phyloP scores from a whole-genome alignment of 2,329 filamentous ascomycete species.

The Penicillium sp. region DNA sequence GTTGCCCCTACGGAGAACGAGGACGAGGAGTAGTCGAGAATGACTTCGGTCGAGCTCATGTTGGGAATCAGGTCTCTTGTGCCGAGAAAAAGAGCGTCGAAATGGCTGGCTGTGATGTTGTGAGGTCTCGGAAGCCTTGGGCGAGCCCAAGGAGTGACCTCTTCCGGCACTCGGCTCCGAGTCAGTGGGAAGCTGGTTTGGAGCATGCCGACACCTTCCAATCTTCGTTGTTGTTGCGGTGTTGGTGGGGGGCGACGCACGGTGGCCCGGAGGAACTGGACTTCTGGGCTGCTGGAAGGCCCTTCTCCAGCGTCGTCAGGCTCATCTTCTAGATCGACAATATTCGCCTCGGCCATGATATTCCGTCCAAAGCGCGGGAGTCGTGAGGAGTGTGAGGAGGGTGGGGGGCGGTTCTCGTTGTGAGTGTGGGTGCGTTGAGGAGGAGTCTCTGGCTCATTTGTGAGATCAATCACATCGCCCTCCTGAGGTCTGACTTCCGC shows the following conservation, averaged over 20 bases:
- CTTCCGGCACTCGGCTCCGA: background rate
- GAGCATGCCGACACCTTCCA: conserved; percentile 11
- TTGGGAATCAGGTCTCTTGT: background rate
- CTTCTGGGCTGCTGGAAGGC: conserved; percentile 52
- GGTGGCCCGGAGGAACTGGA: conserved; percentile 55
- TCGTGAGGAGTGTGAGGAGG: conserved; percentile 29
- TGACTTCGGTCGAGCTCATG: background rate
- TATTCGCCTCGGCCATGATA: conserved; percentile 40
- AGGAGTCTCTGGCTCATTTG: conserved; percentile 51
- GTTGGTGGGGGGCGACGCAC: conserved; percentile 26
- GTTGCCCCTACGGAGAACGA: conserved; percentile 20
- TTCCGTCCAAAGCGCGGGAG: conserved; percentile 46
- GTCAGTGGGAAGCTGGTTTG: background rate
- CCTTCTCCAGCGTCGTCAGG: conserved; percentile 24
- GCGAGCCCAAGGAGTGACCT: background rate
- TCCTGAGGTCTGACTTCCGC: conserved; percentile 41
- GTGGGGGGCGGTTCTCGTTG: conserved; percentile 21
- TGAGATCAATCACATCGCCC: conserved; percentile 55
- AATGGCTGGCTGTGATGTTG: background rate
- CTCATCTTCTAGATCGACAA: conserved; percentile 51
- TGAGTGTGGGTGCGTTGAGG: conserved; percentile 27
- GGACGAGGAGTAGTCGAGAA: conserved; percentile 21
- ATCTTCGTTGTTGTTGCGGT: conserved; percentile 16
- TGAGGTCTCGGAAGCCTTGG: conserved; percentile 1
- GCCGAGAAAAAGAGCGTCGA: background rate